A percentile compares a stretch with the other conserved stretches of the same genome.
phyloP scores from a whole-genome alignment of 2,329 filamentous ascomycete species.

The Fusarium continuum region DNA sequence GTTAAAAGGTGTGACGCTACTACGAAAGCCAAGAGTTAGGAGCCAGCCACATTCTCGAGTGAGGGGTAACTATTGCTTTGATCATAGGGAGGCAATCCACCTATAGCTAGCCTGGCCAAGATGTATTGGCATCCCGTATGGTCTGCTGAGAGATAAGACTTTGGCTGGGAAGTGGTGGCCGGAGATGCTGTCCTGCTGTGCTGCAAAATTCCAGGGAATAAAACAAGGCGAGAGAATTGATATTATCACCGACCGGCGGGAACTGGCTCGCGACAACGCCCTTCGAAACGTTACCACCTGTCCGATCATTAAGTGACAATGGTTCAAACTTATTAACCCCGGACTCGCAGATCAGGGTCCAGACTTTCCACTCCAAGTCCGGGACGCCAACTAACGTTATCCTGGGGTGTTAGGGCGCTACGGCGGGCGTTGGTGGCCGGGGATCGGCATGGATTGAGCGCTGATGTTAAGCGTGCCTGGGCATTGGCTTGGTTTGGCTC shows the following conservation, averaged over 20 bases:
- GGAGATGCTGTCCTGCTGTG: neutral
- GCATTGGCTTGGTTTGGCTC: neutral
- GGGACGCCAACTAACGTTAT: too few relatives aligned
- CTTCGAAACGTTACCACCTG: too few relatives aligned
- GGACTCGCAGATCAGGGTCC: neutral
- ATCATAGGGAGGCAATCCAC: slow-evolving; percentile 13
- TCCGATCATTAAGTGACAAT: too few relatives aligned
- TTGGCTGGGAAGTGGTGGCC: neutral
- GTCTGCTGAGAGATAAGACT: slow-evolving; percentile 8
- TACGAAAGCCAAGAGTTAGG: slow-evolving; percentile 21
- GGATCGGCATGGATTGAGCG: neutral
- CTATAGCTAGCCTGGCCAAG: slow-evolving; percentile 12
- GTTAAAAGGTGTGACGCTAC: slow-evolving; percentile 1
- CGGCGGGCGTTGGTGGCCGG: neutral
- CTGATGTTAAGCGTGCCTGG: neutral
- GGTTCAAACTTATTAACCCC: too few relatives aligned
- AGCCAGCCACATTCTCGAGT: slow-evolving; percentile 15
- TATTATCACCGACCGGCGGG: neutral
- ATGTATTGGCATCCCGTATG: neutral
- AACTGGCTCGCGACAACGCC: too few relatives aligned
- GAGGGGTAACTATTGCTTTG: slow-evolving; percentile 22
- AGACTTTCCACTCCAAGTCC: too few relatives aligned
- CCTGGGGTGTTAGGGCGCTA: neutral
- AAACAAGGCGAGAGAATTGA: neutral
- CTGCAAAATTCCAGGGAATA: neutral